phyloP scores from a whole-genome alignment of 2,329 filamentous ascomycete species.

The Botrytis medusae region DNA sequence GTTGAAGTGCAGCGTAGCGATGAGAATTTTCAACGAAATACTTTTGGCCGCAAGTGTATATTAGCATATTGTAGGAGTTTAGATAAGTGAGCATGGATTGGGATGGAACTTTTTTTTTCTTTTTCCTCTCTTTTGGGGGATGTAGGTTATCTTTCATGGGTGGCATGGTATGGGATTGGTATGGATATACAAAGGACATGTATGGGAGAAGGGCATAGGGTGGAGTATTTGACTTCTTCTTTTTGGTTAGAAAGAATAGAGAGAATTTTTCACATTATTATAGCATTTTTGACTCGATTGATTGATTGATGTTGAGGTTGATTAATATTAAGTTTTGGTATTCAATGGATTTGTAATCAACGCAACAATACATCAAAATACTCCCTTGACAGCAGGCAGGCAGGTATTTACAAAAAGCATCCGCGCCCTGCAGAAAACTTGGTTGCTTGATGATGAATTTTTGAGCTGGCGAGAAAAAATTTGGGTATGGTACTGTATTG shows the following conservation, averaged over 20 bases:
- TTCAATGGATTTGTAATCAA: background rate
- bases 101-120: background rate
- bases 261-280: background rate
- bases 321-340: background rate
- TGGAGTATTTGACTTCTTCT: background rate
- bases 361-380: too few species aligned
- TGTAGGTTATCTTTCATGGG: background rate
- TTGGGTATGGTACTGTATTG: too few species aligned
- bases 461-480: too few species aligned
- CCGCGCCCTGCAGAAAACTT: too few species aligned
- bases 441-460: too few species aligned
- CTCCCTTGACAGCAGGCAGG: too few species aligned
- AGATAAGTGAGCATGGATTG: conserved; percentile 12
- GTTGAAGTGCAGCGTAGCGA: background rate
- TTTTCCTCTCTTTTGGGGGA: background rate
- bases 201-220: conserved; percentile 9
- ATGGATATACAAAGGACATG: conserved; percentile 7
- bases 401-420: too few species aligned
- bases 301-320: background rate
- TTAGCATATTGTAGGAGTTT: conserved; percentile 23
- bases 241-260: background rate
- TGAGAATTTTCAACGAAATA: conserved; percentile 6
- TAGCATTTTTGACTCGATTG: background rate
- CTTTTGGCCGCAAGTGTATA: conserved; percentile 3
- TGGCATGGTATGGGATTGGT: background rate